Evolutionary conservation across 495 filamentous ascomycete species (phyloP), one percentile per base, ranked within the genome.

Genomic region (Talaromyces liani): DNA sequence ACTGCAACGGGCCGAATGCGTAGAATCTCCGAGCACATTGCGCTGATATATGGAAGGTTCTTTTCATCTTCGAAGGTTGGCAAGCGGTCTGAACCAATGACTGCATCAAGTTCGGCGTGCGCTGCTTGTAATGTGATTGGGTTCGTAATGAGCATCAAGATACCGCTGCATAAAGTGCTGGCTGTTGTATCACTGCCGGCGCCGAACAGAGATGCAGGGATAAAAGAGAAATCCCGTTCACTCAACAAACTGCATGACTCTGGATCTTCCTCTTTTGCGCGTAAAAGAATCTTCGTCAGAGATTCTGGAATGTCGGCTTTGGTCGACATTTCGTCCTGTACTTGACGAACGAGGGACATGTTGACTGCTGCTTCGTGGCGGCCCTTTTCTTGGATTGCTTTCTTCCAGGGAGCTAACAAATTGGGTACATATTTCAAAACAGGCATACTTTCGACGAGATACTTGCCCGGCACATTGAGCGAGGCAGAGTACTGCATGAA

Each of bases 181-280:
- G 85, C 73, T 58, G 84, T 84, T 4, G 86, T 89, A 69, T 89
- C 86, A n/a, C 82, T 80, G 12, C 86, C 86, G 12, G 86, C 86
- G 3, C 84, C 85, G 63, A 88, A 41, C 0, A 71, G 70, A 63
- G 77, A 73, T 24, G 75, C 77, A 8, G 74, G 67, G 27, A 79
- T 70, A 63, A 80, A 79, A 9, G 70, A 88, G 5, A 88, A 75
- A 45, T 69, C 67, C n/a, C 63, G 60, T 55, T 75, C 72, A 55
- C 74, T 65, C 2, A 73, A 67, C n/a, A 47, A 61, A 7, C 70
- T 73, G 20, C 72, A 71, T 0, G 75, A 72, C 25, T 68, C 65
- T 20, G 71, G 71, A 29, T 75, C 77, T 36, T 69, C 69, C 33
- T 74, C 72, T 54, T 69, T 69, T 58, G 75, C 69, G 39, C 72